Evolutionary conservation across 1,284 basidiomycete genomes (phyloP).

Genomic region (Cerrena zonata): DNA sequence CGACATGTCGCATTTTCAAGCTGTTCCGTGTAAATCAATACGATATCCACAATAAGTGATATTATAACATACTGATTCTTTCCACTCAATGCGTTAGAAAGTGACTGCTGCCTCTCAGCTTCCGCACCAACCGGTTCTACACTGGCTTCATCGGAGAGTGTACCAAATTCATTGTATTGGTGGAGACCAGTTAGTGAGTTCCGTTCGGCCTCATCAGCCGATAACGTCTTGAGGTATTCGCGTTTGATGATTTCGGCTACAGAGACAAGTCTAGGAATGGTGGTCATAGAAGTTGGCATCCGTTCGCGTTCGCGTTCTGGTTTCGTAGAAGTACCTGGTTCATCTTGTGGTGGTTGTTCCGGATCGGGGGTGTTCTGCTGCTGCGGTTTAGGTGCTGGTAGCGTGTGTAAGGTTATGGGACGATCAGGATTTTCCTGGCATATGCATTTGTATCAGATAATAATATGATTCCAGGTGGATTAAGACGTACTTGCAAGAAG

Average conservation of each 20-base stretch:
- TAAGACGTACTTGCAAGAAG: constrained; percentile 48
- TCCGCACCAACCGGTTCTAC: constrained; percentile 21
- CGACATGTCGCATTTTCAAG: constrained; percentile 55
- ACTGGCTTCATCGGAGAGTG: constrained; percentile 29
- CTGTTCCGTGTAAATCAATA: constrained; percentile 32
- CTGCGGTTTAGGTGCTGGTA: constrained; percentile 34
- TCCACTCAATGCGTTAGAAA: constrained; percentile 36
- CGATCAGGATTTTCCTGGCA: constrained; percentile 49
- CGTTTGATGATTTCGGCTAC: constrained; percentile 82
- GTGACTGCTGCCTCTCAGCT: constrained; percentile 31
- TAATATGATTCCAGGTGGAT: constrained; percentile 4
- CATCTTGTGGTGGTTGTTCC: not conserved
- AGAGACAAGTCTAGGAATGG: constrained; percentile 64
- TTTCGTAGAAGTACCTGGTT: not conserved
- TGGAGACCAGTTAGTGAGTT: constrained; percentile 47
- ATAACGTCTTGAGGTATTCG: constrained; percentile 57
- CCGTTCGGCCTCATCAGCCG: constrained; percentile 30
- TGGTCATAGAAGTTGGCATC: constrained; percentile 34
- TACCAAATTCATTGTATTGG: constrained; percentile 75
- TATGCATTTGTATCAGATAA: not conserved
- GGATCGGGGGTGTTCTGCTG: constrained; percentile 2
- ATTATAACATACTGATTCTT: constrained; percentile 52
- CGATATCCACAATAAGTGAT: constrained; percentile 3
- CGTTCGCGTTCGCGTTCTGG: too few relatives aligned
- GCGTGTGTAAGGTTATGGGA: constrained; percentile 63